Conservation (phyloP, 1,284 basidiomycete genomes). For the Sparassis latifolia region DNA sequence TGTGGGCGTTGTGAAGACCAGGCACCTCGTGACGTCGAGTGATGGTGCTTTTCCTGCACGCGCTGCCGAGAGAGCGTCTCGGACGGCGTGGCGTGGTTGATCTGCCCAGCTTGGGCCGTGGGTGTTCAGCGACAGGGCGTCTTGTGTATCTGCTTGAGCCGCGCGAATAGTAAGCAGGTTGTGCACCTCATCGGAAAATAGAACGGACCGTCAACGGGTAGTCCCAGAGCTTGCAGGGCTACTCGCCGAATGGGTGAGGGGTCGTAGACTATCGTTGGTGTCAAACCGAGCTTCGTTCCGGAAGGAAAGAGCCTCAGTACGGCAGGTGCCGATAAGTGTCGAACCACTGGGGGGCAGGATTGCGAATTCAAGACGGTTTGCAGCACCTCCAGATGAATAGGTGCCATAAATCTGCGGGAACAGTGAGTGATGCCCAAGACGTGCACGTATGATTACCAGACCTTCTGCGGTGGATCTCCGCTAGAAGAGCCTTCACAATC, state of each 20-base stretch:
- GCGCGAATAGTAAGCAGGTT: conserved; percentile 1
- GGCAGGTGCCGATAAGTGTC: conserved; percentile 53
- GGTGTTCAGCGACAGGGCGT: conserved; percentile 9
- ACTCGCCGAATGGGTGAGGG: conserved; percentile 35
- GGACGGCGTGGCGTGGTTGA: conserved; percentile 46
- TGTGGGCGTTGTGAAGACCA: conserved; percentile 46
- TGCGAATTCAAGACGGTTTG: conserved; percentile 57
- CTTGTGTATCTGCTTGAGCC: conserved; percentile 4
- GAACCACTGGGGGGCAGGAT: conserved; percentile 58
- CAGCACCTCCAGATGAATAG: conserved; percentile 52
- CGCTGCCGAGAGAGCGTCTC: conserved; percentile 45
- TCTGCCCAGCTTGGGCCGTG: conserved; percentile 28
- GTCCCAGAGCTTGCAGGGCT: conserved; percentile 37
- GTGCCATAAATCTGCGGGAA: conserved; percentile 25
- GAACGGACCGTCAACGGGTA: conserved; percentile 32
- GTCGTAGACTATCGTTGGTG: conserved; percentile 28
- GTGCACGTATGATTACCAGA: conserved; percentile 25
- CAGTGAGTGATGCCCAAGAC: background rate
- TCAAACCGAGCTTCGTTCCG: conserved; percentile 29
- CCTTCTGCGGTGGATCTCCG: conserved; percentile 54
- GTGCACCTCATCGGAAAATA: background rate
- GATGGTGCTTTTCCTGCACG: conserved; percentile 52
- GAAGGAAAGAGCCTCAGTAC: conserved; percentile 45
- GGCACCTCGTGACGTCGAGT: conserved; percentile 58
- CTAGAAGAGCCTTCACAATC: conserved; percentile 55